Evolutionary conservation across 1,284 basidiomycete genomes (phyloP).

Genomic region (Agaricales sp.): DNA sequence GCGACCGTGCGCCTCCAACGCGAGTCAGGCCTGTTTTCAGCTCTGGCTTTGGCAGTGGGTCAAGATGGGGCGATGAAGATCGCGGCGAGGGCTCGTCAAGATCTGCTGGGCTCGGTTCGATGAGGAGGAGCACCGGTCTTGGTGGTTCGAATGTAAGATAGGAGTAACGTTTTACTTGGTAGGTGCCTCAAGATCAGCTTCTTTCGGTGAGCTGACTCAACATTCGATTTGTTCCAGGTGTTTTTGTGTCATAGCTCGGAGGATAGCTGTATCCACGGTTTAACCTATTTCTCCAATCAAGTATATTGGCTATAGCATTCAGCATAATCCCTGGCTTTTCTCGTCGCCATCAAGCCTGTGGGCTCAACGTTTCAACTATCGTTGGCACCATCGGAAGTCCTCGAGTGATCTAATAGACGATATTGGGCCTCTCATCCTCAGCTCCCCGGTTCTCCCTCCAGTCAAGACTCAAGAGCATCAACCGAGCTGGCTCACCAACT

Average conservation of each 20-base stretch:
- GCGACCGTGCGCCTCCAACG: constrained; percentile 19
- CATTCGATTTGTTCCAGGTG: neutral
- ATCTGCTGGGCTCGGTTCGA: constrained; percentile 34
- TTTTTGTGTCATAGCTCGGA: neutral
- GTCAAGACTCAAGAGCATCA: neutral
- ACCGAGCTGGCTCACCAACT: neutral
- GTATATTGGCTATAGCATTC: neutral
- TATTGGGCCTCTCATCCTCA: too few relatives aligned
- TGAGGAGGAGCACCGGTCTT: constrained; percentile 59
- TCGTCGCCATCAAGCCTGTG: neutral
- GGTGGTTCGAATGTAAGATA: constrained; percentile 56
- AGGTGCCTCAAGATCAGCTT: too few relatives aligned
- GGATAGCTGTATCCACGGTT: neutral
- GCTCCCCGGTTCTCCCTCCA: too few relatives aligned
- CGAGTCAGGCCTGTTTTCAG: constrained; percentile 14
- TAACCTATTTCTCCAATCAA: neutral
- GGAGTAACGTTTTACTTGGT: too few relatives aligned
- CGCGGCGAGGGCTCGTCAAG: constrained; percentile 61
- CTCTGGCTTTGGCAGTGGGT: constrained; percentile 17
- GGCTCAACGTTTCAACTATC: too few relatives aligned
- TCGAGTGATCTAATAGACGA: too few relatives aligned
- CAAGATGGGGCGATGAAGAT: constrained; percentile 27
- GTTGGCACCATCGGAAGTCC: too few relatives aligned
- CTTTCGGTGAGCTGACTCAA: too few relatives aligned
- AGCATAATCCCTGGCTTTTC: neutral